Evolutionary conservation across 345 rosid genomes (phyloP).

Genomic region (Psidium guajava): DNA sequence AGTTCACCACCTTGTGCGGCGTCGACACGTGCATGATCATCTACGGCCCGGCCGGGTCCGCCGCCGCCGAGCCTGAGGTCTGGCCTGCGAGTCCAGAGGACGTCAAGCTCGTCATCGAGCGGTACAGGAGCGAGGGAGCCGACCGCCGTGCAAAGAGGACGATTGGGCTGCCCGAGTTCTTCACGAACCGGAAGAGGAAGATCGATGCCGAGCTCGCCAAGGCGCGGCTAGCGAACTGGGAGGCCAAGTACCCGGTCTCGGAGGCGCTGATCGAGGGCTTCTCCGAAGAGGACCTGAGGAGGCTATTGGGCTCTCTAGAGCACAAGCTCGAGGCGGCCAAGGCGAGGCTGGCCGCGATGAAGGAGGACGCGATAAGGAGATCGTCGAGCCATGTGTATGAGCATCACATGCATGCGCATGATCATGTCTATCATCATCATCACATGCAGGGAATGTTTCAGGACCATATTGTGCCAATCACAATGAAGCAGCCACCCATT

Average conservation of each 20-base stretch:
- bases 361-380: neutral
- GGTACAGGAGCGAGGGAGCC: neutral
- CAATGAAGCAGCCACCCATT: neutral
- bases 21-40: slow-evolving; percentile 23
- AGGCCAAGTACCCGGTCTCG: slow-evolving; percentile 9
- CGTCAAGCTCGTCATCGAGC: slow-evolving; percentile 5
- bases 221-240: neutral
- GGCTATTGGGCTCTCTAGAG: neutral
- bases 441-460: slow-evolving; percentile 1
- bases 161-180: slow-evolving; percentile 8
- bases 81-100: slow-evolving; percentile 11
- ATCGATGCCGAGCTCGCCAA: slow-evolving; percentile 6
- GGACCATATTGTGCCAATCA: neutral
- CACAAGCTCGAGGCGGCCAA: slow-evolving; percentile 4
- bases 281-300: neutral
- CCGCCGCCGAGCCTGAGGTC: neutral
- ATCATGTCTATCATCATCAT: neutral
- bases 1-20: slow-evolving; percentile 18
- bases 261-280: slow-evolving; percentile 2
- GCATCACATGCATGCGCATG: neutral
- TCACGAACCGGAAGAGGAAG: slow-evolving; percentile 6
- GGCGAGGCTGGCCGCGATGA: neutral
- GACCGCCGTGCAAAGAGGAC: slow-evolving; percentile 2
- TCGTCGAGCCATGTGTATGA: neutral
- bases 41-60: neutral